Percentiles rank a stretch among this genome's conserved stretches.
Conservation (phyloP, 2,329 filamentous ascomycete genomes). For the Fusarium ambrosium region DNA sequence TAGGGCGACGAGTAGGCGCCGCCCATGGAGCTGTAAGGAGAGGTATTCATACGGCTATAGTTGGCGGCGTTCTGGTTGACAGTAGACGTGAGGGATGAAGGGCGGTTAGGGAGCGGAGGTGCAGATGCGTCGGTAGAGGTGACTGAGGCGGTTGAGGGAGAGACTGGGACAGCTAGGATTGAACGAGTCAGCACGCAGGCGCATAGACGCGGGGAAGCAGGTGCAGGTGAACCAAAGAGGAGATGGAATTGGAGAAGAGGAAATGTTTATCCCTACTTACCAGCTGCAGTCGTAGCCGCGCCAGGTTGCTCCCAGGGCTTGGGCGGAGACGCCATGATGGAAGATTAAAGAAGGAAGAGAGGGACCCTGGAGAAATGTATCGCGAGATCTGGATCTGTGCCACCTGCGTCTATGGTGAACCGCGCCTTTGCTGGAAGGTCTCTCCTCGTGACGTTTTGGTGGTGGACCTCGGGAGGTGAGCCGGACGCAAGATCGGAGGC, state of each 20-base stretch:
- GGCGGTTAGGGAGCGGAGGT: slow-evolving; percentile 84
- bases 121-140: slow-evolving; percentile 56
- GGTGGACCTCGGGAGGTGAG: slow-evolving; percentile 38
- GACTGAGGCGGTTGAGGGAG: slow-evolving; percentile 58
- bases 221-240: slow-evolving; percentile 5
- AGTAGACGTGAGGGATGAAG: slow-evolving; percentile 80
- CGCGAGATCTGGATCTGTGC: slow-evolving; percentile 14
- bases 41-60: slow-evolving; percentile 76
- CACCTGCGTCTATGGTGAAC: slow-evolving; percentile 4
- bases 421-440: slow-evolving; percentile 13
- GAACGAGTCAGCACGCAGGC: slow-evolving; percentile 44
- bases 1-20: slow-evolving; percentile 59
- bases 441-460: slow-evolving; percentile 38
- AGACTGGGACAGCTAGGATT: slow-evolving; percentile 54
- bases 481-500: slow-evolving; percentile 41
- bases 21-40: slow-evolving; percentile 61
- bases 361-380: slow-evolving; percentile 18
- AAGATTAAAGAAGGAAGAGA: slow-evolving; percentile 21
- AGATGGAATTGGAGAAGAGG: slow-evolving; percentile 6
- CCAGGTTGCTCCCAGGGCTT: slow-evolving; percentile 96
- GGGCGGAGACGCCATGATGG: slow-evolving; percentile 81
- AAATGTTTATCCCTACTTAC: slow-evolving; percentile 57
- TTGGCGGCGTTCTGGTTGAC: slow-evolving; percentile 91
- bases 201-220: slow-evolving; percentile 27
- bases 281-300: slow-evolving; percentile 62